Percentiles rank a stretch among this genome's conserved stretches.
Evolutionary conservation across 2,329 filamentous ascomycete species (phyloP).

Genomic region (Exophiala aquamarina): DNA sequence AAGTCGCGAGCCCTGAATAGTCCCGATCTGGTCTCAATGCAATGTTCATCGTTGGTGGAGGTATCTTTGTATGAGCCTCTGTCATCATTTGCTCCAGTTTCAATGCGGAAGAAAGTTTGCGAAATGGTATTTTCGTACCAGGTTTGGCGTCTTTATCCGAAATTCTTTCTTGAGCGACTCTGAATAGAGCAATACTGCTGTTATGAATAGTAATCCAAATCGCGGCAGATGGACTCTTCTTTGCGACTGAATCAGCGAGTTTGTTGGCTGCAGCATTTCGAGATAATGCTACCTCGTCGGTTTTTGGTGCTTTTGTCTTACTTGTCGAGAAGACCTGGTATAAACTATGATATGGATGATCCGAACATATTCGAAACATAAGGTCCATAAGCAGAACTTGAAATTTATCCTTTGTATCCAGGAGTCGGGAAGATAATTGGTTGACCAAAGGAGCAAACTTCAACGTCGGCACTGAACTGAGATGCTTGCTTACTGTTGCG

Average conservation of each 20-base stretch:
- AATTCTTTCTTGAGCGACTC: constrained; percentile 44
- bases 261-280: constrained; percentile 71
- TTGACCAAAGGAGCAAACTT: constrained; percentile 96
- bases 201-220: constrained; percentile 73
- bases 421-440: constrained; percentile 88
- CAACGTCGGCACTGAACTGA: constrained; percentile 75
- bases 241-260: constrained; percentile 62
- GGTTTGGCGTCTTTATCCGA: constrained; percentile 66
- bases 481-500: constrained; percentile 67
- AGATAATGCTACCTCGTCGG: constrained; percentile 70
- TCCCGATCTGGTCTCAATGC: constrained; percentile 70
- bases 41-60: constrained; percentile 86
- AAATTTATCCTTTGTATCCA: constrained; percentile 68
- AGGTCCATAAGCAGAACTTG: constrained; percentile 73
- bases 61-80: constrained; percentile 63
- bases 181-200: constrained; percentile 66
- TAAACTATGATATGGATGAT: constrained; percentile 96
- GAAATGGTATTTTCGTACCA: constrained; percentile 63
- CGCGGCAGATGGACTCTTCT: constrained; percentile 49
- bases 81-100: constrained; percentile 62
- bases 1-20: constrained; percentile 74
- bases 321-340: constrained; percentile 90
- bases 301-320: constrained; percentile 62
- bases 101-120: constrained; percentile 62
- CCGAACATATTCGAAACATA: constrained; percentile 78